phyloP scores from a whole-genome alignment of 768 basidiomycete genomes.

The Leucocoprinus leucothites region DNA sequence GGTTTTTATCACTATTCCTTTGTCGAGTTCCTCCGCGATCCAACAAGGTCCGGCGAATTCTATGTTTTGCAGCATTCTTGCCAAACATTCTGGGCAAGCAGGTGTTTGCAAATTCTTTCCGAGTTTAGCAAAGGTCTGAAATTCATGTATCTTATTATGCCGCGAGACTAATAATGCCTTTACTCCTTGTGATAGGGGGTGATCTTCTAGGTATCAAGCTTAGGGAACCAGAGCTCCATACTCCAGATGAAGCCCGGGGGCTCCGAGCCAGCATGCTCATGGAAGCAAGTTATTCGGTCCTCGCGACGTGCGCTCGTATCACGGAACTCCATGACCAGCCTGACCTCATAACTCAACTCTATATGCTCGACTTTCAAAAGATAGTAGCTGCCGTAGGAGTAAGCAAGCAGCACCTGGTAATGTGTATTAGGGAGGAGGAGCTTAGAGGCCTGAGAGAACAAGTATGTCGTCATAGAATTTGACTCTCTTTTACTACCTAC shows the following conservation, averaged over 20 bases:
- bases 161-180: no score
- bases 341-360: not conserved
- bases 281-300: slow-evolving; percentile 7
- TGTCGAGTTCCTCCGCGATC: slow-evolving; percentile 2
- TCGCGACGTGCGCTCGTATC: slow-evolving; percentile 1
- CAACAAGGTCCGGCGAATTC: not conserved
- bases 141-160: no score
- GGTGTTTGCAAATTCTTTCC: slow-evolving; percentile 4
- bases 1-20: slow-evolving; percentile 10
- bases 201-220: no score
- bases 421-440: not conserved
- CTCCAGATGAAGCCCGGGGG: not conserved
- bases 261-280: not conserved
- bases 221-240: not conserved
- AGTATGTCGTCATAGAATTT: not conserved
- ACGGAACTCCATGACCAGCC: not conserved
- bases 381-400: not conserved
- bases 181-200: no score
- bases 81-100: not conserved
- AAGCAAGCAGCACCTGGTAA: not conserved
- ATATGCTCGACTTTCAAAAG: not conserved
- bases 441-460: not conserved
- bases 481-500: not conserved
- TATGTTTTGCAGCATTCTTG: not conserved
- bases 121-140: not conserved